Conservation (phyloP, 768 basidiomycete species). For the Phylloporus sp. region DNA sequence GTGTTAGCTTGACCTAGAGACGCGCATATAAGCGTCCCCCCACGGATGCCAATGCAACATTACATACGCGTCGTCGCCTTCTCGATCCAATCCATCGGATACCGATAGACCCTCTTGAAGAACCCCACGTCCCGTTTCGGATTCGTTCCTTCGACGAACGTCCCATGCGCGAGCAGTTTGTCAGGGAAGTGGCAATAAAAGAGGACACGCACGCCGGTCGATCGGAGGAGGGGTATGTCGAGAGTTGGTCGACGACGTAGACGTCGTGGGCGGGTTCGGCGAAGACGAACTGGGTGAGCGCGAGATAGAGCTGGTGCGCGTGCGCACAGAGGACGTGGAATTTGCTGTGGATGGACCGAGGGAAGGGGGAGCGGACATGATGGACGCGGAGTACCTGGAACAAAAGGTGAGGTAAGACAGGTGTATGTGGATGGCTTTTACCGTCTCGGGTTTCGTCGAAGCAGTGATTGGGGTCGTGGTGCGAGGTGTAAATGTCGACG, state of each 20-base stretch:
- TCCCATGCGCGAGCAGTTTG: slow-evolving; percentile 78
- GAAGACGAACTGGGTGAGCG: slow-evolving; percentile 44
- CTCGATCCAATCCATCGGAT: slow-evolving; percentile 88
- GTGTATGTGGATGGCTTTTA: slow-evolving; percentile 26
- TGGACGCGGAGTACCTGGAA: slow-evolving; percentile 75
- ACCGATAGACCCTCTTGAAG: slow-evolving; percentile 74
- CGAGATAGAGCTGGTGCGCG: slow-evolving; percentile 80
- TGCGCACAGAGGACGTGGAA: slow-evolving; percentile 90
- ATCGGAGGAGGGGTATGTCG: slow-evolving; percentile 80
- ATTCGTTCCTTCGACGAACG: slow-evolving; percentile 48
- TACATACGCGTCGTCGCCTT: slow-evolving; percentile 80
- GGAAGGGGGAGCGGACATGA: slow-evolving; percentile 68
- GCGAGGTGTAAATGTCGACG: slow-evolving; percentile 88
- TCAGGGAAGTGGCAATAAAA: slow-evolving; percentile 99
- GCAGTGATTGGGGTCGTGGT: slow-evolving; percentile 82
- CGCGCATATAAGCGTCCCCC: not conserved
- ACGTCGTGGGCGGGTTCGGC: slow-evolving; percentile 59
- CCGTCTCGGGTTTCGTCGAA: slow-evolving; percentile 95
- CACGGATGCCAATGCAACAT: not conserved
- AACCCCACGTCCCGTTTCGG: slow-evolving; percentile 39
- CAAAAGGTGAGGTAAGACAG: too few species aligned
- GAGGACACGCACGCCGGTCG: slow-evolving; percentile 68
- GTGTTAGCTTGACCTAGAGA: slow-evolving; percentile 77
- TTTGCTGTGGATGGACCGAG: slow-evolving; percentile 73
- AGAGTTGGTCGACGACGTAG: slow-evolving; percentile 93